Evolutionary conservation across 1,284 basidiomycete species (phyloP).

Genomic region (Ustilago sp.): DNA sequence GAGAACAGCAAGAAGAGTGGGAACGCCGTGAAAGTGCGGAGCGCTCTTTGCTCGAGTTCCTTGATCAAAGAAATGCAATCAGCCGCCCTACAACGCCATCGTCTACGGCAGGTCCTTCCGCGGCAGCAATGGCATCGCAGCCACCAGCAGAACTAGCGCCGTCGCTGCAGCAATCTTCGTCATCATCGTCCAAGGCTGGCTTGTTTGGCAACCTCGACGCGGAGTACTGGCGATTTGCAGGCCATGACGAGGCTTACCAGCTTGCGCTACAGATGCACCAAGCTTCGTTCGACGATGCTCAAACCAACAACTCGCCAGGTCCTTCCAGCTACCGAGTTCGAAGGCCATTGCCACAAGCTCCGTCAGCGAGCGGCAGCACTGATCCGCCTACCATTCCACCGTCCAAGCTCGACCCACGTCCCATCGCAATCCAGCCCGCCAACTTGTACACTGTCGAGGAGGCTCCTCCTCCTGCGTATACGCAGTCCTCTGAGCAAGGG

Average conservation of each 20-base stretch:
- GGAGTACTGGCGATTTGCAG: slow-evolving; percentile 44
- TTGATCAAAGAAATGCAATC: slow-evolving; percentile 9
- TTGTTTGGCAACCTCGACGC: slow-evolving; percentile 24
- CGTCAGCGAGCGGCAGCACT: not conserved
- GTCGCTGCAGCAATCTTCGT: not conserved
- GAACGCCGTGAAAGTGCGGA: slow-evolving; percentile 45
- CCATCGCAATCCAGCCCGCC: slow-evolving; percentile 3
- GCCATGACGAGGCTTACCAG: slow-evolving; percentile 48
- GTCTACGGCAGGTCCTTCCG: not conserved
- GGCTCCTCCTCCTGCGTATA: slow-evolving; percentile 32
- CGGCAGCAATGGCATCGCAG: not conserved
- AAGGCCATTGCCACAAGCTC: slow-evolving; percentile 30
- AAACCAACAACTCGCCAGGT: not conserved
- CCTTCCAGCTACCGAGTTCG: slow-evolving; percentile 10
- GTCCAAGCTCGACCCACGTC: slow-evolving; percentile 5
- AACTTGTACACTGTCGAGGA: slow-evolving; percentile 12
- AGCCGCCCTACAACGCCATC: slow-evolving; percentile 5
- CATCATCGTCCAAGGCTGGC: not conserved
- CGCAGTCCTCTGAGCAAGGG: slow-evolving; percentile 1
- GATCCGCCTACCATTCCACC: not conserved
- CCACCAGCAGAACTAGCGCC: not conserved
- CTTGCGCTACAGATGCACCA: slow-evolving; percentile 42
- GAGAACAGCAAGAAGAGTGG: slow-evolving; percentile 55
- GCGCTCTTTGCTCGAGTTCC: slow-evolving; percentile 37
- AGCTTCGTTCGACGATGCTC: slow-evolving; percentile 14